phyloP scores from a whole-genome alignment of 495 filamentous ascomycete species.

The Neurospora tetrasperma region DNA sequence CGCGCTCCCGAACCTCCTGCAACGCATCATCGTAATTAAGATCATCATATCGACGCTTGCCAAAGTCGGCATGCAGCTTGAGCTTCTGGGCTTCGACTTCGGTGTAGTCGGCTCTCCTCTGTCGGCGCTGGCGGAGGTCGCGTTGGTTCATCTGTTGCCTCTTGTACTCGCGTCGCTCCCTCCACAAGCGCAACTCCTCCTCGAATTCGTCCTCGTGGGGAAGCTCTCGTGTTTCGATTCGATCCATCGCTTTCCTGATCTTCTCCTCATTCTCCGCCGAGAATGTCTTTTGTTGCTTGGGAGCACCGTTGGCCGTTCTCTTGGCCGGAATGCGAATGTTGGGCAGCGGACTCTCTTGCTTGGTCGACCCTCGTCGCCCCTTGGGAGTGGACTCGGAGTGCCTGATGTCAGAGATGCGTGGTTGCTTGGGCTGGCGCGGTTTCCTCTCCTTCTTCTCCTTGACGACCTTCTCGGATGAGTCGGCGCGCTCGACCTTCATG shows the following conservation, averaged over 20 bases:
- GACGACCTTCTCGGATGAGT: conserved; percentile 12
- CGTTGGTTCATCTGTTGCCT: conserved; percentile 46
- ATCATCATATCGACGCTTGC: conserved; percentile 40
- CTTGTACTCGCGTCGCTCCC: conserved; percentile 47
- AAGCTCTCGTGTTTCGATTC: conserved; percentile 63
- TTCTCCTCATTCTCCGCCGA: conserved; percentile 59
- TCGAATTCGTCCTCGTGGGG: conserved; percentile 56
- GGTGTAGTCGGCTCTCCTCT: conserved; percentile 34
- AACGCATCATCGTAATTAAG: conserved; percentile 54
- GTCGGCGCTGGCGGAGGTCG: conserved; percentile 46
- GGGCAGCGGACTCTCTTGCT: conserved; percentile 34
- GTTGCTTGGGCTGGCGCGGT: conserved; percentile 33
- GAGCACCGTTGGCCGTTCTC: conserved; percentile 39
- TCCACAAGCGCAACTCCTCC: conserved; percentile 43
- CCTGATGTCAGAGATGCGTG: conserved; percentile 29
- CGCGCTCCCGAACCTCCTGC: conserved; percentile 76
- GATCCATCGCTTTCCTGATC: conserved; percentile 50
- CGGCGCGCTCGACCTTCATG: conserved; percentile 1
- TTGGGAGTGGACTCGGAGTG: conserved; percentile 30
- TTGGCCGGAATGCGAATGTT: conserved; percentile 39
- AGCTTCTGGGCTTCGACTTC: conserved; percentile 26
- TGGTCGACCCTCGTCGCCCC: conserved; percentile 29
- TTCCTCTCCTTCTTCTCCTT: conserved; percentile 24
- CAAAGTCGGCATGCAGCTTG: conserved; percentile 36
- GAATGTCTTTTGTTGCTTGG: conserved; percentile 38